A percentile compares a stretch with the other conserved stretches of the same genome.
phyloP scores from a whole-genome alignment of 2,329 filamentous ascomycete genomes.

The Colletotrichum incanum region DNA sequence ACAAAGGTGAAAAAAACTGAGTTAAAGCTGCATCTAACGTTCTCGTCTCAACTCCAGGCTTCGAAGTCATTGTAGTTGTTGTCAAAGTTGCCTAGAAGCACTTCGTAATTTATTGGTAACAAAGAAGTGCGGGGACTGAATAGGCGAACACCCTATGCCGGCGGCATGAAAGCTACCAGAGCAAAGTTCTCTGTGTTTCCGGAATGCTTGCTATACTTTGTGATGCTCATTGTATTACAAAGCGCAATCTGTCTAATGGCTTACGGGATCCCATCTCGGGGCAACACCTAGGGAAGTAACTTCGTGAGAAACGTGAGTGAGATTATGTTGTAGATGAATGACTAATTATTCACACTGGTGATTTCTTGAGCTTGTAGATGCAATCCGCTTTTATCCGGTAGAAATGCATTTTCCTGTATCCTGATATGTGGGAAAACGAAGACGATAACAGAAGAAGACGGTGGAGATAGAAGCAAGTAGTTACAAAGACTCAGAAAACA shows the following conservation, averaged over 20 bases:
- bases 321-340: neutral
- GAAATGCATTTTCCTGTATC: neutral
- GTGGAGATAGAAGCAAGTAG: neutral
- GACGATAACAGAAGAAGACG: neutral
- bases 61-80: neutral
- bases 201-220: no score
- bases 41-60: neutral
- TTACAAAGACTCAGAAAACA: neutral
- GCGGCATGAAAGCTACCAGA: neutral
- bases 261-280: neutral
- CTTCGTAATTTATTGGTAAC: neutral
- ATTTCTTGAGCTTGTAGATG: neutral
- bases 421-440: neutral
- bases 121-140: neutral
- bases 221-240: neutral
- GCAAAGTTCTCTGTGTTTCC: neutral
- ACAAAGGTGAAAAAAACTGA: neutral
- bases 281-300: neutral
- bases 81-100: neutral
- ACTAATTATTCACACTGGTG: neutral
- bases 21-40: neutral
- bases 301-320: neutral
- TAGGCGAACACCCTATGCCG: neutral
- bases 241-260: neutral
- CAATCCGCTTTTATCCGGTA: neutral